Evolutionary conservation across 768 basidiomycete genomes (phyloP).

Genomic region (Lactifluus pinguis): DNA sequence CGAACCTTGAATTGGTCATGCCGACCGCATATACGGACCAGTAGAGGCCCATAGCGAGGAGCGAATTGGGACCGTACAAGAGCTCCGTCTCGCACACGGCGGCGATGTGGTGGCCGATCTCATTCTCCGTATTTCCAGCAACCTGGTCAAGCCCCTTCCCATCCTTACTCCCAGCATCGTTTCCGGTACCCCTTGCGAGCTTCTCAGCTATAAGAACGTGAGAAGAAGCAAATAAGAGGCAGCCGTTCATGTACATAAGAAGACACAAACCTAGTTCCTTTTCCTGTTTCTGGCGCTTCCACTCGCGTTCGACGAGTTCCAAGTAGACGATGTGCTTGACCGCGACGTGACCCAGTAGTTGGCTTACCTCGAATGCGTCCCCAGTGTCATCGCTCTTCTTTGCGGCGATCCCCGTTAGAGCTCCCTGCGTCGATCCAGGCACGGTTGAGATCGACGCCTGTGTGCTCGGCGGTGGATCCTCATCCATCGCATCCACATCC

Average conservation of each 20-base stretch:
- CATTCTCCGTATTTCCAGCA: constrained; percentile 95
- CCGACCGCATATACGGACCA: constrained; percentile 83
- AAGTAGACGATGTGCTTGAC: constrained; percentile 97
- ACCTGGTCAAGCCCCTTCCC: constrained; percentile 93
- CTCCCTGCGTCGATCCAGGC: constrained; percentile 12
- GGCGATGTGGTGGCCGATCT: constrained; percentile 38
- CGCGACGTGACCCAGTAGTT: constrained; percentile 92
- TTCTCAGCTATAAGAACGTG: constrained; percentile 46
- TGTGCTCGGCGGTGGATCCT: constrained; percentile 35
- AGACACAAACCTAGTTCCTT: constrained; percentile 31
- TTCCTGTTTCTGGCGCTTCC: constrained; percentile 94
- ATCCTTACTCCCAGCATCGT: constrained; percentile 38
- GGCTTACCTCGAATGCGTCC: constrained; percentile 82
- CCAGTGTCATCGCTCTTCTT: constrained; percentile 44
- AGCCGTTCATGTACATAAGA: not conserved
- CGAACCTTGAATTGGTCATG: constrained; percentile 84
- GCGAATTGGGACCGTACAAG: constrained; percentile 70
- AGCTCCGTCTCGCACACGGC: constrained; percentile 78
- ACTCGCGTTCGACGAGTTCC: constrained; percentile 90
- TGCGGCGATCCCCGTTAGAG: not conserved
- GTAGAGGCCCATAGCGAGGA: constrained; percentile 88
- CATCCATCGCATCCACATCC: constrained; percentile 47
- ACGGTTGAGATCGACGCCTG: constrained; percentile 8
- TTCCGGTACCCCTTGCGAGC: constrained; percentile 32
- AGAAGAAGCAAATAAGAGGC: not conserved